Evolutionary conservation across 2,329 filamentous ascomycete genomes (phyloP), one percentile per base, ranked within the genome.

Genomic region (Sarocladiaceae sp.): DNA sequence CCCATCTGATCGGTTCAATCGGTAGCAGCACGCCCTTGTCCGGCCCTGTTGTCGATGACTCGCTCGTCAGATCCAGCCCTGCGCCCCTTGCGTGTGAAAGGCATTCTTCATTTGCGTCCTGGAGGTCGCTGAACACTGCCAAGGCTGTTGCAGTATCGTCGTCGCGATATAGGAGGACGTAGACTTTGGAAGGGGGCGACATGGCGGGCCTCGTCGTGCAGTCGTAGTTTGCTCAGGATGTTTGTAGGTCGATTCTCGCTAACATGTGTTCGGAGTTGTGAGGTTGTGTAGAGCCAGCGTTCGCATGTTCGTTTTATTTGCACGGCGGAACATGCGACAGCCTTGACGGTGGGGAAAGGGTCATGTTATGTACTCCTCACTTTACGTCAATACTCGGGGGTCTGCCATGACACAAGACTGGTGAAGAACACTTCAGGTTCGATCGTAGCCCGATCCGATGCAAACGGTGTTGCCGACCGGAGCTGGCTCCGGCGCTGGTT

Each of bases 91-190:
- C 66, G 4, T 64, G 56, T 26, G 57, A 52, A n/a, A 65, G 53
- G 35, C 64, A 69, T 26, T 65, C 62, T 15, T 58, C 57, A 53
- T 71, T 71, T 48, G 68, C 68, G 56, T 70, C 67, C 11, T 63
- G 58, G 7, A 71, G 60, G 23, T 62, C 59, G 22, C 62, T 60
- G 53, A 62, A 70, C 52, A 65, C 47, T 15, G 47, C 18, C 10
- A 50, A 10, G 23, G 47, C 47, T 22, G 29, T 36, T 18, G 29
- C 29, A 25, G 47, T 37, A 12, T 5, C 28, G 31, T 37, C 29
- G 33, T 50, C 47, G 12, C 33, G 29, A n/a, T 50, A 50, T n/a
- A 31, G 31, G 11, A 50, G 22, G 47, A 50, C 47, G 47, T 36
- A 50, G 20, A 50, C 47, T 11, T 26, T 50, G 3, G 25, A 12